Base-by-base conservation (phyloP, 2,329 filamentous ascomycete species). In the Rutstroemia sp. region DNA sequence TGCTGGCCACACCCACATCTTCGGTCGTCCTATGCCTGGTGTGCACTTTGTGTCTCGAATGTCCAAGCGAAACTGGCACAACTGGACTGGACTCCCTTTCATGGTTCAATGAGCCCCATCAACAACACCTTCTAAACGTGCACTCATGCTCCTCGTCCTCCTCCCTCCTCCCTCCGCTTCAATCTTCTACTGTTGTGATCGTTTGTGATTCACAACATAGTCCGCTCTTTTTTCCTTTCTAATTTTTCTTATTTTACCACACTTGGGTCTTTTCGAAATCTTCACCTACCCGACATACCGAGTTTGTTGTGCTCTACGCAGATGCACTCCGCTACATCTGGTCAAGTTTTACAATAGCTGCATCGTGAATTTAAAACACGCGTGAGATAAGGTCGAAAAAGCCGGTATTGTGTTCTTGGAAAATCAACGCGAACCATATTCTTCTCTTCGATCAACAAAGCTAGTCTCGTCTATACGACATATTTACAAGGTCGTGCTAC, bases 201-300 rank as follows among this genome's bases (percentile, higher is more conserved):
- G 34, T 50, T 50, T 39, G 52, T 50, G 23, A 41, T 54, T 37
- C 42, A n/a, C 38, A 55, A 44, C 46, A 25, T 34, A 54, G 52
- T 55, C 46, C 52, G 42, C 37, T 55, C 52, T 49, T 55, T 50
- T 25, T 49, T 49, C 45, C 38, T n/a, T 10, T 17, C 34, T 21
- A 4, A 9, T 48, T 17, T 42, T 23, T 34, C 34, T 37, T 23
- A 21, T 45, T n/a, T 23, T 16, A 9, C 39, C 2, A 16, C 4
- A 8, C n/a, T 16, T 41, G 10, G 9, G 6, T 30, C 27, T 30
- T 30, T 30, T 30, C 27, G 39, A 19, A 41, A 41, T 5, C 39
- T 16, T 45, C 42, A 14, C 23, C 19, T 14, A 19, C 19, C n/a
- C n/a, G 19, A 21, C 7, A 41, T 41, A 41, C 17, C 14, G 16